Percentiles rank a stretch among this genome's conserved stretches.
phyloP scores from a whole-genome alignment of 164 flowering plant genomes.

The Berberis vulgaris region DNA sequence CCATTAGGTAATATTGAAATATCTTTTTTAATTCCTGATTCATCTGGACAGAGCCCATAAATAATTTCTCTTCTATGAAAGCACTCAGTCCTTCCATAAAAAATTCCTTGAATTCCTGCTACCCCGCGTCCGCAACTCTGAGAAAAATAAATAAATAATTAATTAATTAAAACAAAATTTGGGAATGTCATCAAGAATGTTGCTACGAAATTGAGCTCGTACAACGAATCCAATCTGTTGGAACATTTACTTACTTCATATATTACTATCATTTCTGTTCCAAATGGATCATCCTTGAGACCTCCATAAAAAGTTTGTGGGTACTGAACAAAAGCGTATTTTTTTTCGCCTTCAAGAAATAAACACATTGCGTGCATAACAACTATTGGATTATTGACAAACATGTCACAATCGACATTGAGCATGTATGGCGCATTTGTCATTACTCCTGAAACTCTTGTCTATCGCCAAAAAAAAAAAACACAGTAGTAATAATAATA shows the following conservation, averaged over 20 bases:
- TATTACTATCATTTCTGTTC: constrained; percentile 22
- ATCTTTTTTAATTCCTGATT: neutral
- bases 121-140: constrained; percentile 23
- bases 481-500: neutral
- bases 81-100: constrained; percentile 45
- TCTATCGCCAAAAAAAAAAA: constrained; percentile 18
- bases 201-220: neutral
- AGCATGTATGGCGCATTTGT: constrained; percentile 67
- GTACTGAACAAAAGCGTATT: constrained; percentile 37
- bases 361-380: constrained; percentile 49
- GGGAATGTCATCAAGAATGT: neutral
- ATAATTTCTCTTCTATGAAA: constrained; percentile 47
- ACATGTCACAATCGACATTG: constrained; percentile 76
- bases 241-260: constrained; percentile 17
- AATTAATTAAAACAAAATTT: neutral
- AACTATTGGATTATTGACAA: constrained; percentile 40
- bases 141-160: neutral
- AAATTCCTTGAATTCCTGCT: constrained; percentile 39
- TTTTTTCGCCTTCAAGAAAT: constrained; percentile 22
- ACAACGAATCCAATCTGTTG: too few relatives aligned
- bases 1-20: neutral
- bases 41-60: constrained; percentile 36
- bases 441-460: constrained; percentile 60
- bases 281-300: constrained; percentile 42
- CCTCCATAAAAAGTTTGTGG: constrained; percentile 46